Evolutionary conservation across 306 rosid genomes (phyloP), one percentile per base, ranked within the genome.

Genomic region (Cicer pinnatifidum): DNA sequence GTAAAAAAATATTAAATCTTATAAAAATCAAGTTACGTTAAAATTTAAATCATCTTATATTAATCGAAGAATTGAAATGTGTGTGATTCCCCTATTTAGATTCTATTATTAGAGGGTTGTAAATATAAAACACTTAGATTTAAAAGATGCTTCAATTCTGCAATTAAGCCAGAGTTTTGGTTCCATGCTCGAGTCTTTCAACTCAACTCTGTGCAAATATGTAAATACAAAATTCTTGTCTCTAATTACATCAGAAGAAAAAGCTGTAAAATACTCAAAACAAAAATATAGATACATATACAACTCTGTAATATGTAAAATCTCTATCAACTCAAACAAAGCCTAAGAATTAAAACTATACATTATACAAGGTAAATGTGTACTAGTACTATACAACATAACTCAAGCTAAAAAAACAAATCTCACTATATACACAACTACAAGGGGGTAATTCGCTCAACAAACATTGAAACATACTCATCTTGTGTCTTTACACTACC

Each of bases 341-440:
- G 20, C 50, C 41, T 38, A 62, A 47, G 28, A 28, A 50, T 71
- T 72, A n/a, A 66, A 77, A 69, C 81, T 81, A 56, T 48, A 78
- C 74, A 63, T 33, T 69, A 78, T 69, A 45, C 3, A 73, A 45
- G 47, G 51, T 54, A 17, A 53, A 60, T 7, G 37, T 71, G 78
- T 35, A 57, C 78, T 47, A 15, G 35, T 28, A 28, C 35, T 70
- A 60, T 40, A 86, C 86, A 81, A 50, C 4, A 52, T 71, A 77
- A 69, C 20, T 65, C 16, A 45, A 71, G 56, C 72, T 67, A 64
- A 66, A 47, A 47, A 64, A 61, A 50, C 35, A 58, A 77, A 69
- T 68, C 91, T 82, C 79, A n/a, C 69, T 58, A 41, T 86, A 80
- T 84, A 54, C 75, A 88, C 85, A 82, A 28, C 43, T 77, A 88